Conservation (phyloP, 2,329 filamentous ascomycete species). For the Pezicula carpinea region DNA sequence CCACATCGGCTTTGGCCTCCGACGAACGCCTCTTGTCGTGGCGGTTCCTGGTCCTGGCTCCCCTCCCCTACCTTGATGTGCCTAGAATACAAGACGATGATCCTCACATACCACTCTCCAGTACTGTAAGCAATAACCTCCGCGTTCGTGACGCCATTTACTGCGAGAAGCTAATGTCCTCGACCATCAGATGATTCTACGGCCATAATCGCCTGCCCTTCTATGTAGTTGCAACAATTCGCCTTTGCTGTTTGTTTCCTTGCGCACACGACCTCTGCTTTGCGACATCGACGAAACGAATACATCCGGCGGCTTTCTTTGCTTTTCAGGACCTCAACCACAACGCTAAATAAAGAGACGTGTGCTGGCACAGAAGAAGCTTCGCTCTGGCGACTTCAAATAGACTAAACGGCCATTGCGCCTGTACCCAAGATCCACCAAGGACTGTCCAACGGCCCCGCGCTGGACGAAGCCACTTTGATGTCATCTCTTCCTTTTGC, state of each 20-base stretch:
- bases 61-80: too few relatives aligned
- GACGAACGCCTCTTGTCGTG: too few relatives aligned
- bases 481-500: slow-evolving; percentile 20
- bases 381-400: background rate
- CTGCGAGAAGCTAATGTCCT: too few relatives aligned
- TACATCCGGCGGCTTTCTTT: background rate
- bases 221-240: background rate
- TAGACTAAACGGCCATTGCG: slow-evolving; percentile 4
- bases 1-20: too few relatives aligned
- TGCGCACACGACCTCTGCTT: slow-evolving; percentile 3
- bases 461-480: slow-evolving; percentile 12
- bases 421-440: slow-evolving; percentile 3
- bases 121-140: too few relatives aligned
- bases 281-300: slow-evolving; percentile 1
- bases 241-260: background rate
- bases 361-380: background rate
- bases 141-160: too few relatives aligned
- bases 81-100: too few relatives aligned
- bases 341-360: background rate
- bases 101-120: too few relatives aligned
- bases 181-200: too few relatives aligned
- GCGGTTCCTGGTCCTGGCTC: too few relatives aligned
- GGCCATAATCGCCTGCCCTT: background rate
- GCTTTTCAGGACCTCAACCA: background rate
- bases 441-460: slow-evolving; percentile 9